Evolutionary conservation across 441 rosid species (phyloP), one percentile per base, ranked within the genome.

Genomic region (Aquilaria agallochum): DNA sequence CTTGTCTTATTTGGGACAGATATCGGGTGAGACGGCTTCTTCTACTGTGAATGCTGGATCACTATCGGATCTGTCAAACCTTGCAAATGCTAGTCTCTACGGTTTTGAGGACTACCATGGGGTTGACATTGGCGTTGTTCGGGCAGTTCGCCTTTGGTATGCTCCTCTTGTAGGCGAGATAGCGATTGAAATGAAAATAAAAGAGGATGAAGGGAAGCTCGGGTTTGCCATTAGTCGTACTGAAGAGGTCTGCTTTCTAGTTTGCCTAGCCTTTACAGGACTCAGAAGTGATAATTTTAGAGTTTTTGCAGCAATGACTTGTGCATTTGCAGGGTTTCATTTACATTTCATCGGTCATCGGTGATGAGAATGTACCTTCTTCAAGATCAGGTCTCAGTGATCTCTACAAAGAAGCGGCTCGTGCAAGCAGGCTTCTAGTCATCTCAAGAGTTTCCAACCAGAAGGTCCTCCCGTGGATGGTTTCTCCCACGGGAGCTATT

Each of bases 101-200:
- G 98, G 98, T 15, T 94, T 94, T 58, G 98, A 94, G 83, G 98
- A 94, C 68, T 94, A 90, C 70, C 98, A 94, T 32, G 97, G 97
- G 45, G 90, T 94, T 53, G 98, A 94, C 76, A 75, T 94, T 20
- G 99, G 99, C 40, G 96, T 90, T 30, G 97, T 94, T 30, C 81
- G 97, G 75, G 95, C 97, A 3, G 94, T 86, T 64, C 84, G 99
- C 58, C 90, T 94, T 5, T 94, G 99, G 99, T 94, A 72, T 56
- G 83, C 93, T 55, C 95, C 99, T 34, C 71, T 84, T 5, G 91
- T 77, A 2, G 86, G 85, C 51, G 99, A 94, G 67, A 72, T 63
- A 9, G 71, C 90, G 0, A 66, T 94, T 4, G 96, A 87, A 71
- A 84, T 94, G 71, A 84, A 76, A 74, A 80, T 94, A 32, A 63